Conservation (phyloP, 2,329 filamentous ascomycete genomes). For the Hypoxylon sp. region DNA sequence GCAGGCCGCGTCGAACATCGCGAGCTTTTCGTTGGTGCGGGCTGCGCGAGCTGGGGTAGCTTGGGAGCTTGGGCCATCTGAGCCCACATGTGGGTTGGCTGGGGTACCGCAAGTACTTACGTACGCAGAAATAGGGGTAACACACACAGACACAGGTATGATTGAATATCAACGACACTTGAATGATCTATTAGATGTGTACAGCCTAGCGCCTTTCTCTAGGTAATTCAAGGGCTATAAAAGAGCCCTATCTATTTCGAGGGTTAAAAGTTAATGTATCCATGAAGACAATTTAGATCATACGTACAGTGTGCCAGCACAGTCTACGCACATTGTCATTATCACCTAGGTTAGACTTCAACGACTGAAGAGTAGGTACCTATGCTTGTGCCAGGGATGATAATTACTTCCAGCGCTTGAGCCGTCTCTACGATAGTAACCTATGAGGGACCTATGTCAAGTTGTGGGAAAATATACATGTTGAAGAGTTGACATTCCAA, state of each 20-base stretch:
- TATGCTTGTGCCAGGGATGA: neutral
- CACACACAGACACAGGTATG: neutral
- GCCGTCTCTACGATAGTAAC: neutral
- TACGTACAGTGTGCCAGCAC: neutral
- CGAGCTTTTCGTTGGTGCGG: constrained; percentile 17
- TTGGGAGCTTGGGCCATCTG: constrained; percentile 15
- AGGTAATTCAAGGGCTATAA: no score
- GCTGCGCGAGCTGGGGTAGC: constrained; percentile 9
- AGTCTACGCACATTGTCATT: neutral
- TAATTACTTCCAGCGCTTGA: neutral
- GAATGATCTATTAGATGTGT: no score
- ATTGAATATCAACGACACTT: neutral
- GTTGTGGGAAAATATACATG: neutral
- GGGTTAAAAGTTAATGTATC: no score
- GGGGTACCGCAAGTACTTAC: no score
- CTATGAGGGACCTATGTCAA: neutral
- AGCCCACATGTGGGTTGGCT: no score
- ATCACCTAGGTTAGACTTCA: neutral
- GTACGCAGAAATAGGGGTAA: no score
- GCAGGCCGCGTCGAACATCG: constrained; percentile 4
- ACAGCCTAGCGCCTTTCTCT: no score
- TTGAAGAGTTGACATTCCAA: neutral
- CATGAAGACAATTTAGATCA: no score
- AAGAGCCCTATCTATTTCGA: no score
- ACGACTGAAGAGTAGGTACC: neutral